phyloP scores from a whole-genome alignment of 2,329 filamentous ascomycete genomes.

The Neurospora sp. region DNA sequence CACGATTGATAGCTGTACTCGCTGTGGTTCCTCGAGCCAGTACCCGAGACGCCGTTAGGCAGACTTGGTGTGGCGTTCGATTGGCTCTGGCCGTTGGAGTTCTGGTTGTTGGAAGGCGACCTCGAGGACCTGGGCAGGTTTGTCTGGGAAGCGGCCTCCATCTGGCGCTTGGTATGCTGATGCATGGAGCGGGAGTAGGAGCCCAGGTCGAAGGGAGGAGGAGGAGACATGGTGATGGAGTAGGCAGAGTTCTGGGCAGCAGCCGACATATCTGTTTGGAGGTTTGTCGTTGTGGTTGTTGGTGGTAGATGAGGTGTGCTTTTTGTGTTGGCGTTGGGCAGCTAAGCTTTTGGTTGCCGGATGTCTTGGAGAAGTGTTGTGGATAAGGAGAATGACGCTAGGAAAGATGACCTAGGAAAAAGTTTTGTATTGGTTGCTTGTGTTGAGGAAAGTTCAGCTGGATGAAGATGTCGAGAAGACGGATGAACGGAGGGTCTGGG shows the following conservation, averaged over 20 bases:
- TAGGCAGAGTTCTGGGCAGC: slow-evolving; percentile 13
- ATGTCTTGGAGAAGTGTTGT: neutral
- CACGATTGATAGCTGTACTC: slow-evolving; percentile 16
- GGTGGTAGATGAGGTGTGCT: neutral
- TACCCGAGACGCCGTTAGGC: slow-evolving; percentile 18
- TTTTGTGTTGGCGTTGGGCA: neutral
- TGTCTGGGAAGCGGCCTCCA: slow-evolving; percentile 45
- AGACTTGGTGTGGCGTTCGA: slow-evolving; percentile 13
- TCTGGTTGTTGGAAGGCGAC: slow-evolving; percentile 8
- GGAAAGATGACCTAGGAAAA: neutral
- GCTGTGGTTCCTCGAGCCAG: slow-evolving; percentile 9
- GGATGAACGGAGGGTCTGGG: neutral
- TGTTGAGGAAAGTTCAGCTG: neutral
- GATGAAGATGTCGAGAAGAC: neutral
- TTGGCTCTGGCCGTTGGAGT: slow-evolving; percentile 7
- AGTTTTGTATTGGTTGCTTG: neutral
- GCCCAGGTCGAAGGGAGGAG: slow-evolving; percentile 21
- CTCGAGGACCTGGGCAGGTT: slow-evolving; percentile 25
- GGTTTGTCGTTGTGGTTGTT: slow-evolving; percentile 1
- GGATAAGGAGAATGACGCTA: neutral
- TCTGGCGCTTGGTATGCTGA: slow-evolving; percentile 55
- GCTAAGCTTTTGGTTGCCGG: neutral
- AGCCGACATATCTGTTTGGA: slow-evolving; percentile 8
- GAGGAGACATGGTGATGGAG: slow-evolving; percentile 17
- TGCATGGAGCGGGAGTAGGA: slow-evolving; percentile 53